Evolutionary conservation across 140 eudicot species (phyloP).

Genomic region (Stevia rebaudiana): DNA sequence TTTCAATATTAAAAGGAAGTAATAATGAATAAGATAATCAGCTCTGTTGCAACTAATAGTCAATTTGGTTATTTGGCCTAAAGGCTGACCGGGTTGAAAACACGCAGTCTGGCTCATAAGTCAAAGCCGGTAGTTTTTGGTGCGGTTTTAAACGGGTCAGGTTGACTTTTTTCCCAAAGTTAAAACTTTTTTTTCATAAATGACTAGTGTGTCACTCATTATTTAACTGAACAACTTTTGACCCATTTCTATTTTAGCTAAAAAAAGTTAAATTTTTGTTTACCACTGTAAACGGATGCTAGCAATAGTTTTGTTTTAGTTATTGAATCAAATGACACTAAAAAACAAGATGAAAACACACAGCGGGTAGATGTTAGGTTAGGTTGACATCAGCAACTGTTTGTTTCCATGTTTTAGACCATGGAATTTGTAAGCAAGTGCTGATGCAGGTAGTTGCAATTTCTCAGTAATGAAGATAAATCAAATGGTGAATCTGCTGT

Average conservation of each 20-base stretch:
- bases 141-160: not conserved
- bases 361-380: slow-evolving; percentile 31
- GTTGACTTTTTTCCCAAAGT: not conserved
- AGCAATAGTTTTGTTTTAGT: not conserved
- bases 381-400: slow-evolving; percentile 84
- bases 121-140: not conserved
- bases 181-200: not conserved
- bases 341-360: not conserved
- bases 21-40: not conserved
- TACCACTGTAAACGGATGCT: not conserved
- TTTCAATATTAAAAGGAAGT: not conserved
- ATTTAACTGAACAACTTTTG: not conserved
- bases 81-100: not conserved
- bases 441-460: slow-evolving; percentile 98
- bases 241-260: not conserved
- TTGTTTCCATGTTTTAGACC: slow-evolving; percentile 68
- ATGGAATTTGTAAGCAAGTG: slow-evolving; percentile 79
- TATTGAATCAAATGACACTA: not conserved
- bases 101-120: not conserved
- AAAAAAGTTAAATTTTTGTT: not conserved
- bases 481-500: slow-evolving; percentile 96
- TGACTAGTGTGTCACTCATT: not conserved
- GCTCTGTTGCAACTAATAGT: not conserved
- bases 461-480: slow-evolving; percentile 98
- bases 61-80: not conserved